Percentiles rank a stretch among this genome's conserved stretches.
These are phyloP conservation scores for Termitomyces eurrhizus DNA, from an alignment of 768 basidiomycete species.

Conservation along the genomic window DNA sequence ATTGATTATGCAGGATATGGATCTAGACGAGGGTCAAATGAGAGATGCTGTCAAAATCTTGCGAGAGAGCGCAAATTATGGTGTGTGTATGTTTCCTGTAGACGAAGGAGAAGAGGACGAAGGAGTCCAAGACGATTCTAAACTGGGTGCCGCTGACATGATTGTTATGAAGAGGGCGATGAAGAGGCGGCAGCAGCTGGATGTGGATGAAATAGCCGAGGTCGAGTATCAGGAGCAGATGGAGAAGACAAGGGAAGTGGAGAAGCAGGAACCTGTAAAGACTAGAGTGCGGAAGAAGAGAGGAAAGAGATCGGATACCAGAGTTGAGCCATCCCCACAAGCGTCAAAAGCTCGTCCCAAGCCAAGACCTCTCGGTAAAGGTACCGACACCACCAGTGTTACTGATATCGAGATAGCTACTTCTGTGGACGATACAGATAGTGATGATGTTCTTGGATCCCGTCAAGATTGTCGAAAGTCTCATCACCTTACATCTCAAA, in stretches of 20 bases:
- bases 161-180: conserved; percentile 53
- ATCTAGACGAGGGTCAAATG: conserved; percentile 33
- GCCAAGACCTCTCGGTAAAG: conserved; percentile 24
- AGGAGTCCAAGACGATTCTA: conserved; percentile 22
- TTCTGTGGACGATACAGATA: conserved; percentile 2
- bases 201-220: conserved; percentile 35
- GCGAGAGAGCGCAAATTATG: conserved; percentile 77
- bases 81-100: conserved; percentile 82
- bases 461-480: not conserved
- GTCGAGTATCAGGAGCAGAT: conserved; percentile 17
- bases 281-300: conserved; percentile 9
- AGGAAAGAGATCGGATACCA: conserved; percentile 15
- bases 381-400: conserved; percentile 15
- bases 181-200: conserved; percentile 48
- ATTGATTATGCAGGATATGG: conserved; percentile 79
- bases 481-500: not conserved
- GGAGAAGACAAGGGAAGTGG: conserved; percentile 13
- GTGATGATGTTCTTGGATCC: not conserved
- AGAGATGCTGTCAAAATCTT: conserved; percentile 55
- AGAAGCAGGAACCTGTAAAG: conserved; percentile 5
- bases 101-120: conserved; percentile 49
- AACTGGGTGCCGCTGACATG: conserved; percentile 41
- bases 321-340: not conserved
- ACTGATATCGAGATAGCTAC: conserved; percentile 6
- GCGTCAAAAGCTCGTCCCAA: conserved; percentile 16